These are phyloP conservation scores for Metschnikowia henanensis DNA, from an alignment of 805 yeast genomes.

Conservation along the genomic window DNA sequence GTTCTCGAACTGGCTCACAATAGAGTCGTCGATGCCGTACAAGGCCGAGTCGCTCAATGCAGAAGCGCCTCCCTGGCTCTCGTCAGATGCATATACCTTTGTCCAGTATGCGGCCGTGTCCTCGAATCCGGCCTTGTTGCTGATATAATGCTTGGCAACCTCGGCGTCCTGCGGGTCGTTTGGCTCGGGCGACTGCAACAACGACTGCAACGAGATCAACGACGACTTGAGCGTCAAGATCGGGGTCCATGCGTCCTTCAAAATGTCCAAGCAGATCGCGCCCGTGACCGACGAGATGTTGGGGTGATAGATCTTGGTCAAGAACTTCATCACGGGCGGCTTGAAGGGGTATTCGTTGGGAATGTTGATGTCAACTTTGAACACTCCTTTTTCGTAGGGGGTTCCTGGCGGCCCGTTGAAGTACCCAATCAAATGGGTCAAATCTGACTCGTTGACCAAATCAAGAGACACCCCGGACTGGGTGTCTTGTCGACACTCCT, in stretches of 20 bases:
- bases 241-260: slow-evolving; percentile 98
- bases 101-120: slow-evolving; percentile 94
- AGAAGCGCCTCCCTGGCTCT: slow-evolving; percentile 19
- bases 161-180: slow-evolving; percentile 99
- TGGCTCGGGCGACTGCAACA: slow-evolving; percentile 94
- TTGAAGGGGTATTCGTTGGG: slow-evolving; percentile 93
- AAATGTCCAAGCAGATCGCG: slow-evolving; percentile 87
- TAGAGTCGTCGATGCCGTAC: slow-evolving; percentile 71
- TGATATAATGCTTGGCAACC: slow-evolving; percentile 85
- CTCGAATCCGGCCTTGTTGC: slow-evolving; percentile 71
- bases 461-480: slow-evolving; percentile 76
- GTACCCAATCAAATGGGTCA: slow-evolving; percentile 84
- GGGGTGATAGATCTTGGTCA: slow-evolving; percentile 93
- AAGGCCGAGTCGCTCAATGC: slow-evolving; percentile 59
- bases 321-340: slow-evolving; percentile 95
- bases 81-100: slow-evolving; percentile 64
- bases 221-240: slow-evolving; percentile 88
- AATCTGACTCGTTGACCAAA: slow-evolving; percentile 70
- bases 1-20: slow-evolving; percentile 71
- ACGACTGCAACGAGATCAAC: slow-evolving; percentile 85
- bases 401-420: slow-evolving; percentile 96
- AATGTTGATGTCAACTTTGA: slow-evolving; percentile 82
- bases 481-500: slow-evolving; percentile 85
- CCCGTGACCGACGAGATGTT: slow-evolving; percentile 97
- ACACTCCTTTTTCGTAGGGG: slow-evolving; percentile 90